Conservation (phyloP, 164 flowering plant species). For the Macadamia integrifolia region DNA sequence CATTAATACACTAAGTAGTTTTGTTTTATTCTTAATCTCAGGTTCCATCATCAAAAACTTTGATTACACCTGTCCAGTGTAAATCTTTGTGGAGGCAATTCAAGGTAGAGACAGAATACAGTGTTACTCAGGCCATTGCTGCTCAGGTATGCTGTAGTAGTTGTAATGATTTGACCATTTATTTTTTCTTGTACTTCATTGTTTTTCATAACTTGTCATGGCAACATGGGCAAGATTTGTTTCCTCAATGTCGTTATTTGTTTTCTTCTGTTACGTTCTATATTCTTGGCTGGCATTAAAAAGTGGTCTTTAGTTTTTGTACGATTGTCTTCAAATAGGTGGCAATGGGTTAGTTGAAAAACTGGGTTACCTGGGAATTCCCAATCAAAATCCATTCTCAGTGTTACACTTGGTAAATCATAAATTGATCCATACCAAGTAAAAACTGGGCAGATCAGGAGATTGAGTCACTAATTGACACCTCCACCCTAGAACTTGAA, state of each 20-base stretch:
- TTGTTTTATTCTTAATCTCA: conserved; percentile 18
- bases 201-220: not conserved
- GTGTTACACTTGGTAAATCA: no score
- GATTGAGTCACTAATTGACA: no score
- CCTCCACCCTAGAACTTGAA: not conserved
- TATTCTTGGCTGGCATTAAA: not conserved
- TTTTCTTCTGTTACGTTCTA: not conserved
- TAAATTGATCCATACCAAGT: no score
- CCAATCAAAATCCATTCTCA: no score
- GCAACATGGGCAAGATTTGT: not conserved
- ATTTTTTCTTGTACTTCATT: not conserved
- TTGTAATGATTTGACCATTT: not conserved
- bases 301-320: not conserved
- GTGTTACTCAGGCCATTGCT: conserved; percentile 77
- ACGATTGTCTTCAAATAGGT: not conserved
- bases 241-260: not conserved
- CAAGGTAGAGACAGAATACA: conserved; percentile 78
- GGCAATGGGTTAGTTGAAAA: not conserved
- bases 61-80: conserved; percentile 91
- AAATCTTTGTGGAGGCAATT: conserved; percentile 91
- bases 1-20: not conserved
- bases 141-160: conserved; percentile 56
- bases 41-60: conserved; percentile 62
- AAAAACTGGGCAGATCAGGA: no score
- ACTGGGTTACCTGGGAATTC: no score